These are phyloP conservation scores for Biscogniauxia mediterranea DNA, from an alignment of 2,329 filamentous ascomycete species.

Conservation along the genomic window DNA sequence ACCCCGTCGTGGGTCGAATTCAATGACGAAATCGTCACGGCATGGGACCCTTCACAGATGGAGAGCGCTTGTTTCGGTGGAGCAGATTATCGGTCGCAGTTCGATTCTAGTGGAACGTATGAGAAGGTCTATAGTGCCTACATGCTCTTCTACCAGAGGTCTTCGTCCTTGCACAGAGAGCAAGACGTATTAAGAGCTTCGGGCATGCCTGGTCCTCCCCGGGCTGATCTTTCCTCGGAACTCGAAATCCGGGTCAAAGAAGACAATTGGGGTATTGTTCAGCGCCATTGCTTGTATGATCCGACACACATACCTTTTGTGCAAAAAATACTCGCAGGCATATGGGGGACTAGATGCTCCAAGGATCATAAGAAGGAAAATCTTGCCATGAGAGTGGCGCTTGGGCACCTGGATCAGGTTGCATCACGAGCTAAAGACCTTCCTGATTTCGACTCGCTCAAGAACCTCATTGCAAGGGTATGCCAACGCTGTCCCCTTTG, in stretches of 20 bases:
- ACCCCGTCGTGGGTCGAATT: constrained; percentile 78
- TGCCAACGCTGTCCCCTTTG: constrained; percentile 52
- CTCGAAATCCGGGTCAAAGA: constrained; percentile 60
- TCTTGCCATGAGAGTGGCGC: constrained; percentile 51
- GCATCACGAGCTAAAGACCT: constrained; percentile 69
- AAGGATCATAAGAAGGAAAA: constrained; percentile 46
- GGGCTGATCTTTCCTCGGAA: constrained; percentile 43
- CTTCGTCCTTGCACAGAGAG: constrained; percentile 59
- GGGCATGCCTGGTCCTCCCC: constrained; percentile 40
- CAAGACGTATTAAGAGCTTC: constrained; percentile 44
- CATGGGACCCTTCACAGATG: constrained; percentile 73
- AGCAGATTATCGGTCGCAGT: constrained; percentile 50
- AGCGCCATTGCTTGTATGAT: constrained; percentile 78
- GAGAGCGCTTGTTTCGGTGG: constrained; percentile 80
- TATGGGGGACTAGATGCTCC: constrained; percentile 53
- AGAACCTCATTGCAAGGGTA: constrained; percentile 46
- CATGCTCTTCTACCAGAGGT: constrained; percentile 95
- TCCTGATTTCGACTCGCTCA: constrained; percentile 58
- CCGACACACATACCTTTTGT: constrained; percentile 68
- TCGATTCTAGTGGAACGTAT: constrained; percentile 47
- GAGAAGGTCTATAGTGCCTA: constrained; percentile 86
- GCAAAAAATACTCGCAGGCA: constrained; percentile 56
- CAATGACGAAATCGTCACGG: constrained; percentile 81
- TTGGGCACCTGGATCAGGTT: constrained; percentile 73
- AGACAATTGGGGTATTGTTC: constrained; percentile 72